Evolutionary conservation across 2,329 filamentous ascomycete species (phyloP).

Genomic region (Nigrospora oryzae): DNA sequence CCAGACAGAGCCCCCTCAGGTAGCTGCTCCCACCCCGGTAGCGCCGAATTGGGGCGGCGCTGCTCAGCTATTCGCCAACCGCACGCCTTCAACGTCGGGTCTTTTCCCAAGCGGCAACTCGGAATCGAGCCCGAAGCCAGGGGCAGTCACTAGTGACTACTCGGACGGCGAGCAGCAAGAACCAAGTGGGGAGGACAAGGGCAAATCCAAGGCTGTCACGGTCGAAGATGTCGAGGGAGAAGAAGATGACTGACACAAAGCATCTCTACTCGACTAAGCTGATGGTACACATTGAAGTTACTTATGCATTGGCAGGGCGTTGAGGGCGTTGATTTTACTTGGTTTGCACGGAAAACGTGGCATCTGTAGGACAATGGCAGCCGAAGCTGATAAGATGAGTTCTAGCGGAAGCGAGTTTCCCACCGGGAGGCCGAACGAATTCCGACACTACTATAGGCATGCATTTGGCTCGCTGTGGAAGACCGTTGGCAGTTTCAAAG

Average conservation of each 20-base stretch:
- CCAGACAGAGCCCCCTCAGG: slow-evolving; percentile 18
- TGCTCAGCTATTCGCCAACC: slow-evolving; percentile 36
- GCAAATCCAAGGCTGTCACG: slow-evolving; percentile 18
- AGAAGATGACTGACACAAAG: slow-evolving; percentile 25
- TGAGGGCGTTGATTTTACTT: background rate
- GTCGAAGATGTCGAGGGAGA: slow-evolving; percentile 16
- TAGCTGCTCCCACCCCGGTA: slow-evolving; percentile 39
- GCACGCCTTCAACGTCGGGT: slow-evolving; percentile 6
- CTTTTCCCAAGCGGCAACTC: slow-evolving; percentile 5
- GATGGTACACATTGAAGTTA: background rate
- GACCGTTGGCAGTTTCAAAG: no score
- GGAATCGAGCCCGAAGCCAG: slow-evolving; percentile 5
- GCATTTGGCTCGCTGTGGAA: no score
- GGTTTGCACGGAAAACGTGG: no score
- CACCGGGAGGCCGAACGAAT: no score
- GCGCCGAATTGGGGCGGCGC: slow-evolving; percentile 43
- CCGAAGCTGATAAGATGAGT: no score
- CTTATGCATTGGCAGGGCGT: background rate
- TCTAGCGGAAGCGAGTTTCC: no score
- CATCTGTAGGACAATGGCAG: no score
- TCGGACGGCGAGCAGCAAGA: slow-evolving; percentile 10
- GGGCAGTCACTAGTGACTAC: slow-evolving; percentile 3
- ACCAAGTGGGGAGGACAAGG: slow-evolving; percentile 8
- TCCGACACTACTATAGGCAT: no score
- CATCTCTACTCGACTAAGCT: background rate